Evolutionary conservation across 2,329 filamentous ascomycete species (phyloP).

Genomic region (Purpureocillium takamizusanense): DNA sequence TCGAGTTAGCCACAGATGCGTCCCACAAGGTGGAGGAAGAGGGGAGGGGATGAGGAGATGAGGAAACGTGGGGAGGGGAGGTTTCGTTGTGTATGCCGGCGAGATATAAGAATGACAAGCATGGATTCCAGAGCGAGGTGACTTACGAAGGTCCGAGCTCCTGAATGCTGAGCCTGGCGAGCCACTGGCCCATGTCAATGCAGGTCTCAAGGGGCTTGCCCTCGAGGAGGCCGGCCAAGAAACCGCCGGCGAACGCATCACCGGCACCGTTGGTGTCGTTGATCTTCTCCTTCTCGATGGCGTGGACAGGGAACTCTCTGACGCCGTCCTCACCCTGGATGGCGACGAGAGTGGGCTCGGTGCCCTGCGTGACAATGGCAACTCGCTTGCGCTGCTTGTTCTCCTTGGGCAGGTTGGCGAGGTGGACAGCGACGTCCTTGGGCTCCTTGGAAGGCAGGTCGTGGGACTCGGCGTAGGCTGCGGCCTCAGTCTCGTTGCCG

Average conservation of each 20-base stretch:
- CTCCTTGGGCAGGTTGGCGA: conserved; percentile 86
- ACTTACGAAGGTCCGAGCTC: conserved; percentile 94
- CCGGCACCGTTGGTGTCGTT: conserved; percentile 95
- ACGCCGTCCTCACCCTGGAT: conserved; percentile 61
- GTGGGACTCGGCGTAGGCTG: conserved; percentile 78
- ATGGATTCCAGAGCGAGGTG: neutral
- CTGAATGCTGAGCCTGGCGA: conserved; percentile 87
- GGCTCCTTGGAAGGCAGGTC: conserved; percentile 66
- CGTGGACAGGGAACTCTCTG: conserved; percentile 72
- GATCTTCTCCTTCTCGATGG: conserved; percentile 69
- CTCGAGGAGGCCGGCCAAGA: conserved; percentile 81
- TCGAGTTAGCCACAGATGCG: conserved; percentile 2
- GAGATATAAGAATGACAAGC: neutral
- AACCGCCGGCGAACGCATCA: conserved; percentile 92
- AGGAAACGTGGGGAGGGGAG: neutral
- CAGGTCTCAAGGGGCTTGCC: conserved; percentile 69
- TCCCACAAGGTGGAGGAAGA: conserved; percentile 2
- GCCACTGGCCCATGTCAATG: conserved; percentile 93
- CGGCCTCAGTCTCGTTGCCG: conserved; percentile 93
- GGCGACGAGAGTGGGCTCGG: conserved; percentile 79
- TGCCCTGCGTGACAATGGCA: conserved; percentile 92
- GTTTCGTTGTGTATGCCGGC: neutral
- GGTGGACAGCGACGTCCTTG: conserved; percentile 72
- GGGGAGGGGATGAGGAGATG: neutral
- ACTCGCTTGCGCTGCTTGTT: conserved; percentile 76